Percentiles rank a stretch among this genome's conserved stretches.
phyloP scores from a whole-genome alignment of 495 filamentous ascomycete species.

The Thozetella sp. region DNA sequence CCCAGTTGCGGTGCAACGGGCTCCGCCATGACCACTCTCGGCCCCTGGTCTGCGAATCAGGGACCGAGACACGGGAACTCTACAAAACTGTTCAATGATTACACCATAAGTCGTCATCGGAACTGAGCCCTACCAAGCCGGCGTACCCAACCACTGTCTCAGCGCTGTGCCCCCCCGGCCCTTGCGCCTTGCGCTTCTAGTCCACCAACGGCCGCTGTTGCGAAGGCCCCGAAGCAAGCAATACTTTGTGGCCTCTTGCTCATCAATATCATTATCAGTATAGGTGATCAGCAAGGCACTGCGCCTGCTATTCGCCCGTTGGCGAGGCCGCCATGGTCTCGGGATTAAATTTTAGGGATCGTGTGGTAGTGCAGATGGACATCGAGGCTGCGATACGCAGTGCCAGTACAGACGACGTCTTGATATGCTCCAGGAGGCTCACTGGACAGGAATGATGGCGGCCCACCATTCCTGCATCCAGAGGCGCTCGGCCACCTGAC shows the following conservation, averaged over 20 bases:
- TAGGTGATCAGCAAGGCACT: neutral
- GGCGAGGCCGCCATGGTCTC: neutral
- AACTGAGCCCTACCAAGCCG: neutral
- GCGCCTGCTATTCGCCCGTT: neutral
- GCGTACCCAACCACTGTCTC: neutral
- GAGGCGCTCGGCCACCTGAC: too few relatives aligned
- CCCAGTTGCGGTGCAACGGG: neutral
- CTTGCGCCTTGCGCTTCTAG: neutral
- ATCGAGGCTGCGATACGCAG: neutral
- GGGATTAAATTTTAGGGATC: neutral
- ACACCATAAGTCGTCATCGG: conserved; percentile 3
- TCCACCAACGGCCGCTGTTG: neutral
- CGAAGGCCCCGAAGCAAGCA: neutral
- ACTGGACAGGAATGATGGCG: neutral
- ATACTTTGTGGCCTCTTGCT: neutral
- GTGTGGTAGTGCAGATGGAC: neutral
- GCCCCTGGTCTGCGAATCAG: neutral
- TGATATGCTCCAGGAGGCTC: neutral
- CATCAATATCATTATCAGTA: neutral
- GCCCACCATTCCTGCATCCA: neutral
- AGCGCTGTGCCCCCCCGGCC: neutral
- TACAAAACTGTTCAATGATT: neutral
- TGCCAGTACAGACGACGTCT: neutral
- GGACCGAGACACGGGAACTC: neutral
- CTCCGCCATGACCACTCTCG: neutral